Evolutionary conservation across 331 rosid genomes (phyloP), one percentile per base, ranked within the genome.

Genomic region (Dryas integrifolia): DNA sequence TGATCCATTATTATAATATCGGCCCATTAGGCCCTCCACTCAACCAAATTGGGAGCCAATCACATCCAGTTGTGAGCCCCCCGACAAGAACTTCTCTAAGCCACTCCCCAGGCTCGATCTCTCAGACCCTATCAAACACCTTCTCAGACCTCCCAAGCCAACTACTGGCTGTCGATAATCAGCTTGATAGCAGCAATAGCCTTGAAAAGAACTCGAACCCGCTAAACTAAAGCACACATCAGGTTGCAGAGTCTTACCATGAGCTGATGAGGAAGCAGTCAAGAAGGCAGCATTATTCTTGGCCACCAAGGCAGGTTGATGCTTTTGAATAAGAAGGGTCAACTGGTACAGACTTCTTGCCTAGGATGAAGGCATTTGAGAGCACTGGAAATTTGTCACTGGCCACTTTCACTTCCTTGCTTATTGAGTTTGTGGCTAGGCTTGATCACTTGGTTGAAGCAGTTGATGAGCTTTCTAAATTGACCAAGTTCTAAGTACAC

Each of bases 351-450:
- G 88, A 81, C 38, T 51, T 73, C 58, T 66, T 82, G 21, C 85
- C 85, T 0, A 63, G 81, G 75, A 76, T 86, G 95, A 82, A 49
- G 65, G 78, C 90, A 6, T 66, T 81, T 45, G 97, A 88, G 75
- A 85, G 86, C 75, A 85, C 86, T 4, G 86, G 85, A 59, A 85
- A 87, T 0, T 43, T 89, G 81, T 89, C 97, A 40, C 77, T 91
- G 59, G 85, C 82, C 46, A 87, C 79, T 77, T 91, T 91, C 78
- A 83, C 91, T 67, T 91, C 89, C 43, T 77, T 89, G 43, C 83
- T 88, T 0, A 75, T 88, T 5, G 96, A 91, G 88, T 89, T 91
- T 60, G 90, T 85, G 76, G 96, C 91, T 1, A 87, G 92, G 83
- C 87, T 89, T 60, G 92, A 91, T 65, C 89, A 83, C 80, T 86